Evolutionary conservation across 2,329 filamentous ascomycete genomes (phyloP).

Genomic region (Penicillium expansum): DNA sequence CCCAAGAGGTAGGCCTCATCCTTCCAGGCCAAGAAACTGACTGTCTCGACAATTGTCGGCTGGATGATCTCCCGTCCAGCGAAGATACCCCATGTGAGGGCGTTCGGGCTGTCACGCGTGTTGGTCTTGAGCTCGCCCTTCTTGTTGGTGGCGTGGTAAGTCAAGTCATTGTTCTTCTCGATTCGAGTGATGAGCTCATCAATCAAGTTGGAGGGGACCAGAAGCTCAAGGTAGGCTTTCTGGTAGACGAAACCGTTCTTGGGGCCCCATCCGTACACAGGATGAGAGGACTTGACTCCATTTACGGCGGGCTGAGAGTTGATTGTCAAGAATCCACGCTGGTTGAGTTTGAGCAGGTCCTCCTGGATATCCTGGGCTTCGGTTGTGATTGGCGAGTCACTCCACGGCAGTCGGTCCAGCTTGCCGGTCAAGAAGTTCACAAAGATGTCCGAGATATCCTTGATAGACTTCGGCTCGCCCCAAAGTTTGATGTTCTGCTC

Average conservation of each 20-base stretch:
- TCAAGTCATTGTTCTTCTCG: conserved; percentile 74
- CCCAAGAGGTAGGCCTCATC: conserved; percentile 94
- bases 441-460: conserved; percentile 80
- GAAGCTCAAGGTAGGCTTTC: conserved; percentile 91
- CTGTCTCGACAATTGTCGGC: conserved; percentile 96
- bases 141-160: conserved; percentile 91
- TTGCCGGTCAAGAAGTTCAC: conserved; percentile 79
- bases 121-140: conserved; percentile 80
- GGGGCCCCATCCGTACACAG: conserved; percentile 90
- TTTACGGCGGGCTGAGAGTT: conserved; percentile 97
- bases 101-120: conserved; percentile 80
- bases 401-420: conserved; percentile 85
- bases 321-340: conserved; percentile 84
- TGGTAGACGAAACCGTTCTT: conserved; percentile 96
- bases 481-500: conserved; percentile 94
- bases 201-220: conserved; percentile 78
- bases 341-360: conserved; percentile 77
- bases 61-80: conserved; percentile 99
- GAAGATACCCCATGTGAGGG: conserved; percentile 99
- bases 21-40: conserved; percentile 98
- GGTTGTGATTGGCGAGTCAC: conserved; percentile 77
- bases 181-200: conserved; percentile 74
- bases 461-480: conserved; percentile 77
- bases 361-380: conserved; percentile 77
- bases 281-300: conserved; percentile 81